Percentiles rank a stretch among this genome's conserved stretches.
These are phyloP conservation scores for Mucor plumbeus DNA, from an alignment of 371 early-diverging fungal genomes.

Conservation along the genomic window DNA sequence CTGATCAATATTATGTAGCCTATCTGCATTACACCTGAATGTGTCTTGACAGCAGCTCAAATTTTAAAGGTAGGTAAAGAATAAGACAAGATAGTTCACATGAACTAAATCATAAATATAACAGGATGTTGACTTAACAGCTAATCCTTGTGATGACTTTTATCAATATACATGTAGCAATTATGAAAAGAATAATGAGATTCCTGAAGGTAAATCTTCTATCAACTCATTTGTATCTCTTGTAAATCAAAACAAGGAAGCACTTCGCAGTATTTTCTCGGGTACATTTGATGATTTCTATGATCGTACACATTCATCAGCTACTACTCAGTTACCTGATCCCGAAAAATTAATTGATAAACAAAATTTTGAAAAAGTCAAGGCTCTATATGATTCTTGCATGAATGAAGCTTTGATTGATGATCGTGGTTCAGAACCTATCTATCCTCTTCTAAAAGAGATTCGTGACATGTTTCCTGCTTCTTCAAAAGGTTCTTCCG, in stretches of 20 bases:
- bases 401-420: conserved; percentile 61
- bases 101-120: not conserved
- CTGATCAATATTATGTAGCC: conserved; percentile 28
- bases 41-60: conserved; percentile 62
- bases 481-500: conserved; percentile 2
- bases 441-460: conserved; percentile 45
- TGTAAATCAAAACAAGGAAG: conserved; percentile 62
- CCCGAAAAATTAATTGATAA: conserved; percentile 44
- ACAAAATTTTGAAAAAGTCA: conserved; percentile 57
- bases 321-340: conserved; percentile 29
- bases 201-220: conserved; percentile 57
- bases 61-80: conserved; percentile 44
- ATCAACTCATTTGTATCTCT: conserved; percentile 40
- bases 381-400: conserved; percentile 56
- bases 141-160: conserved; percentile 56
- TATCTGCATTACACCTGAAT: conserved; percentile 60
- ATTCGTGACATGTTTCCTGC: conserved; percentile 32
- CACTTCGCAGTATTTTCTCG: conserved; percentile 56
- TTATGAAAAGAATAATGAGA: conserved; percentile 50
- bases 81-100: not conserved
- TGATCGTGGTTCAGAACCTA: conserved; percentile 50
- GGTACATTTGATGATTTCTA: conserved; percentile 47
- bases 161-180: conserved; percentile 63
- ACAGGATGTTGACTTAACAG: conserved; percentile 46
- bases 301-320: conserved; percentile 17